phyloP scores from a whole-genome alignment of 805 yeast species.

The Kuraishia cidri region DNA sequence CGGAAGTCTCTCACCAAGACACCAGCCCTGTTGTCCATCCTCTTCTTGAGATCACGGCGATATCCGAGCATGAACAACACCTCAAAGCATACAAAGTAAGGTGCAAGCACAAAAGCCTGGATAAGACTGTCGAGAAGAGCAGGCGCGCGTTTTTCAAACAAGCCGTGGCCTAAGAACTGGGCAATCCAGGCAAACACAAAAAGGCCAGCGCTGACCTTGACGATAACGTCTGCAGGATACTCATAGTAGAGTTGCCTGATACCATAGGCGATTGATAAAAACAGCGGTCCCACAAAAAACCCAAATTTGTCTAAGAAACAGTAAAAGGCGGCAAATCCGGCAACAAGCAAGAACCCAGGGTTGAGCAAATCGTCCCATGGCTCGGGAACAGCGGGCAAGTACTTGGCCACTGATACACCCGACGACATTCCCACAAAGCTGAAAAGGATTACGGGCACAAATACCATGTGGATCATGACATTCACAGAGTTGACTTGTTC shows the following conservation, averaged over 20 bases:
- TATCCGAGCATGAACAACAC: slow-evolving; percentile 60
- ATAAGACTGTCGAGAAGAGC: slow-evolving; percentile 76
- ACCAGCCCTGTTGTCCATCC: slow-evolving; percentile 40
- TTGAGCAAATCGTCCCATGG: slow-evolving; percentile 21
- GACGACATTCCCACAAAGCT: slow-evolving; percentile 36
- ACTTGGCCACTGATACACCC: slow-evolving; percentile 13
- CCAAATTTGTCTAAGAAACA: slow-evolving; percentile 45
- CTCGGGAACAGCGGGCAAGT: slow-evolving; percentile 9
- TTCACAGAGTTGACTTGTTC: slow-evolving; percentile 37
- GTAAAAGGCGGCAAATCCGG: slow-evolving; percentile 51
- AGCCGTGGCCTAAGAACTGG: slow-evolving; percentile 85
- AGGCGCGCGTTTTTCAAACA: slow-evolving; percentile 76
- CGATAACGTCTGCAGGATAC: slow-evolving; percentile 12
- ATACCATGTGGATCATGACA: slow-evolving; percentile 66
- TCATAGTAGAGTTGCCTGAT: slow-evolving; percentile 8
- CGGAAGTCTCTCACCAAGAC: slow-evolving; percentile 22
- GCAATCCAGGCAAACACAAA: slow-evolving; percentile 64
- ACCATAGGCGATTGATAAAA: slow-evolving; percentile 18
- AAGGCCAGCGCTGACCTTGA: slow-evolving; percentile 22
- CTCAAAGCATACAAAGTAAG: slow-evolving; percentile 81
- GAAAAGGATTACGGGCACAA: slow-evolving; percentile 71
- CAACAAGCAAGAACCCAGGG: slow-evolving; percentile 34
- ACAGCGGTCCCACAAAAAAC: slow-evolving; percentile 27
- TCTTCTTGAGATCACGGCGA: slow-evolving; percentile 37
- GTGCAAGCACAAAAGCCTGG: slow-evolving; percentile 87